These are phyloP conservation scores for Penicillium decumbens DNA, from an alignment of 2,329 filamentous ascomycete species.

Conservation along the genomic window DNA sequence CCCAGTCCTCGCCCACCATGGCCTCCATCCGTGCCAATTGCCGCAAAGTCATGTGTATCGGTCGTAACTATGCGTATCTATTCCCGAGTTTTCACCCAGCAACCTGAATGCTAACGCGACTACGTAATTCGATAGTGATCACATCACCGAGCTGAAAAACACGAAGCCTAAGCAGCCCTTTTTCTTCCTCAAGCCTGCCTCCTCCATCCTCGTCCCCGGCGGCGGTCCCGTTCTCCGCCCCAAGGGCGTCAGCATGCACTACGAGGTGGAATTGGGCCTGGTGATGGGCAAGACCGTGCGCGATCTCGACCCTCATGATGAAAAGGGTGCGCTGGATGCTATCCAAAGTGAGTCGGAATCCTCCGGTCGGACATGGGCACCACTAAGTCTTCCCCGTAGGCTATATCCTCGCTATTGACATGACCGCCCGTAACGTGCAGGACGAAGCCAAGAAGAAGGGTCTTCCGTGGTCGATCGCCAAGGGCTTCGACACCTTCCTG, in stretches of 20 bases:
- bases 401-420: constrained; percentile 90
- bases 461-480: constrained; percentile 91
- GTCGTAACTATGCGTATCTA: constrained; percentile 78
- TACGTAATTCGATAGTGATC: constrained; percentile 58
- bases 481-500: constrained; percentile 97
- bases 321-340: constrained; percentile 70
- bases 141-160: constrained; percentile 88
- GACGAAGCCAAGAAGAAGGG: constrained; percentile 97
- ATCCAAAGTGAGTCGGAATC: constrained; percentile 60
- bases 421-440: constrained; percentile 94
- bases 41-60: constrained; percentile 84
- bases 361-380: neutral
- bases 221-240: constrained; percentile 78
- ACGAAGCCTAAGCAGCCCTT: constrained; percentile 88
- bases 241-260: constrained; percentile 78
- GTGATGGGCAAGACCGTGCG: constrained; percentile 77
- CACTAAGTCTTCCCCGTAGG: constrained; percentile 43
- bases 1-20: constrained; percentile 35
- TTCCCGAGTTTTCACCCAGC: neutral
- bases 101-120: neutral
- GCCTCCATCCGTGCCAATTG: constrained; percentile 50
- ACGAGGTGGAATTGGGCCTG: constrained; percentile 89
- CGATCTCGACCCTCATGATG: constrained; percentile 70
- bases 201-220: constrained; percentile 74
- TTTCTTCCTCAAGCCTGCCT: constrained; percentile 96